These are phyloP conservation scores for Oidium heveae DNA, from an alignment of 2,329 filamentous ascomycete species.

Conservation along the genomic window DNA sequence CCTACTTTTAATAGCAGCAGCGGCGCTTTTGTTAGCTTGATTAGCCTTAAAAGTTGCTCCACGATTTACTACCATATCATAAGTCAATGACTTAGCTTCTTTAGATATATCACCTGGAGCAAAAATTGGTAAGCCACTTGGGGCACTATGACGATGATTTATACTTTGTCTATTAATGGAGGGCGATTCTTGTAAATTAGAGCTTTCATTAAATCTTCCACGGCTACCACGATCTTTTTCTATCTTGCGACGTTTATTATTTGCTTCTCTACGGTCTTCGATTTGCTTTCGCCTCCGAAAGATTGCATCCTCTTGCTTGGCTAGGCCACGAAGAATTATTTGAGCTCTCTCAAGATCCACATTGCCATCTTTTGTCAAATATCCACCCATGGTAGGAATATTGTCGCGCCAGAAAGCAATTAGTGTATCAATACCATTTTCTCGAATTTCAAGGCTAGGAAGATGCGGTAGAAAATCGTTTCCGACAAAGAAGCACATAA, in stretches of 20 bases:
- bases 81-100: constrained; percentile 40
- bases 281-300: constrained; percentile 70
- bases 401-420: constrained; percentile 96
- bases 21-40: constrained; percentile 78
- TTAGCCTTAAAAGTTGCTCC: constrained; percentile 41
- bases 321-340: constrained; percentile 64
- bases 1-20: constrained; percentile 62
- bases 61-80: constrained; percentile 70
- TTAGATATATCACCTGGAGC: constrained; percentile 28
- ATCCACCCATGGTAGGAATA: constrained; percentile 73
- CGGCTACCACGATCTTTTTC: constrained; percentile 26
- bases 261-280: constrained; percentile 62
- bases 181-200: constrained; percentile 8
- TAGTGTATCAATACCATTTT: constrained; percentile 88
- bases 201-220: constrained; percentile 12
- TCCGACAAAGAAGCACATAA: constrained; percentile 96
- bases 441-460: constrained; percentile 88
- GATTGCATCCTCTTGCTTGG: constrained; percentile 80
- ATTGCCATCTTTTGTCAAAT: constrained; percentile 82
- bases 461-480: constrained; percentile 97
- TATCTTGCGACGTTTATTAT: constrained; percentile 52
- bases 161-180: constrained; percentile 10
- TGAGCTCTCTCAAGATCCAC: constrained; percentile 75
- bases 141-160: constrained; percentile 10
- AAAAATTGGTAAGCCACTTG: constrained; percentile 28